Base-by-base conservation (phyloP, 768 basidiomycete species). In the Gymnopilus junonius region DNA sequence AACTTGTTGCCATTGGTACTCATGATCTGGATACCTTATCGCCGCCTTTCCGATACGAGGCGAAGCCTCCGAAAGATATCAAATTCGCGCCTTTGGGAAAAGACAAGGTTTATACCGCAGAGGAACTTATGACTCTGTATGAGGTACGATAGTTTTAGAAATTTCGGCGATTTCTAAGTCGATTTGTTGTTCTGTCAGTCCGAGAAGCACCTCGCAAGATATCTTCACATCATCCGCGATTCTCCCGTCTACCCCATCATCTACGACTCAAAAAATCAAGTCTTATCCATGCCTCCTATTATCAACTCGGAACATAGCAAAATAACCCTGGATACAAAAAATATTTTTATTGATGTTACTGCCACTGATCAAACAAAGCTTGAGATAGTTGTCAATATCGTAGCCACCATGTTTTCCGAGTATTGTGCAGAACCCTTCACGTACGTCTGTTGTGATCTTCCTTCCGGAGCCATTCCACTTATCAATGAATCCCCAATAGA, bases 281-380 rank as follows among this genome's bases (percentile, higher is more conserved):
- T 99, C 2, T 83, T 97, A 29, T 96, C 94, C 20, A 96, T 99
- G 91, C 97, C 97, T 39, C 97, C 97, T 8, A 98, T 99, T 74
- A 97, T 97, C 78, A 97, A 97, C 77, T 96, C 95, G 3, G 91
- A 97, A 67, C 93, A 94, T 77, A 98, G 94, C 74, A 99, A 99
- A 80, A 99, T 99, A 72, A 93, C 93, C 0, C 80, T 97, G 65
- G 90, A 95, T 72, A 99, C 97, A 11, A 85, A 83, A 56, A 98
- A 99, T 75, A 81, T 99, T 74, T 98, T 98, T 80, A 92, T 99
- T 68, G 97, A 99, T 76, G 88, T 96, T 31, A 99, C 97, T 8
- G 96, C 96, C 2, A 97, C 95, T 17, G 97, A 99, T 72, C 86
- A 93, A 73, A 99, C 97, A 29, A 99, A 99, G 78, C 87, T 99